These are phyloP conservation scores for Mangifera indica DNA, from an alignment of 345 rosid species.

Conservation along the genomic window DNA sequence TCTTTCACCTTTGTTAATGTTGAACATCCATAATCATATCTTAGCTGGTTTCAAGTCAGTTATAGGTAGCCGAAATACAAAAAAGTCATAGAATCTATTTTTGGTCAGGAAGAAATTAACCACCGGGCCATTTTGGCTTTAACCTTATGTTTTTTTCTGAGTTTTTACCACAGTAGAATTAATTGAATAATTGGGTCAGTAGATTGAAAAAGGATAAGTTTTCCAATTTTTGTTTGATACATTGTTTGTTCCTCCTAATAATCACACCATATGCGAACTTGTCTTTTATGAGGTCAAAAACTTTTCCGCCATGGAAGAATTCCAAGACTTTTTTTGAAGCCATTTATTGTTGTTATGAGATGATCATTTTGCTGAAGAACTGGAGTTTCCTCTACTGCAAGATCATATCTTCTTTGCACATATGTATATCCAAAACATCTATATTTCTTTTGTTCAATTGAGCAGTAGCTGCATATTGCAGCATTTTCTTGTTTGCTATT, in stretches of 20 bases:
- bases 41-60: conserved; percentile 20
- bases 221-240: neutral
- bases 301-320: neutral
- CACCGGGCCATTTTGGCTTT: neutral
- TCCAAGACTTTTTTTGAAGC: neutral
- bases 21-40: conserved; percentile 27
- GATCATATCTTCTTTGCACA: neutral
- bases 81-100: conserved; percentile 29
- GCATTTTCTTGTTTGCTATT: neutral
- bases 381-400: neutral
- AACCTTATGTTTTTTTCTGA: neutral
- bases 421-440: neutral
- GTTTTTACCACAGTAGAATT: neutral
- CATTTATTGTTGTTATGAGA: neutral
- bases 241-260: neutral
- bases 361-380: neutral
- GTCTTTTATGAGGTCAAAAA: neutral
- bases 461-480: neutral
- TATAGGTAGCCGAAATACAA: conserved; percentile 30
- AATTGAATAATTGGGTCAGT: neutral
- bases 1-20: conserved; percentile 15
- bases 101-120: conserved; percentile 6
- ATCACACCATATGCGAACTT: neutral
- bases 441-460: neutral
- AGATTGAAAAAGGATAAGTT: neutral